phyloP scores from a whole-genome alignment of 352 stramenopile species.

The Globisporangium heterothallicum region DNA sequence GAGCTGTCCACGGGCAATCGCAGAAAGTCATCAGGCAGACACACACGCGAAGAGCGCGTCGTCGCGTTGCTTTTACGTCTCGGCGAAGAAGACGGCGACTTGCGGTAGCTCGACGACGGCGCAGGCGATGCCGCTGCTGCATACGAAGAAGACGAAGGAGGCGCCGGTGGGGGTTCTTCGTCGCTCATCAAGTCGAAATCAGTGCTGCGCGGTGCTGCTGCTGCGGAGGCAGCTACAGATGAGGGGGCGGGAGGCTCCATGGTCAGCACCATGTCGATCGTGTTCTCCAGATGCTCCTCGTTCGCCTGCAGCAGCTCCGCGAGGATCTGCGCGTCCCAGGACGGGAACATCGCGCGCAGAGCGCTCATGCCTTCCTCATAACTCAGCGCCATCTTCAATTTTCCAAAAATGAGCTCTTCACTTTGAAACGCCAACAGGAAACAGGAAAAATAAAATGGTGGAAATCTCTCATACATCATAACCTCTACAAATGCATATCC shows the following conservation, averaged over 20 bases:
- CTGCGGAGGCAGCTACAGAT: neutral
- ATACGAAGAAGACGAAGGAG: neutral
- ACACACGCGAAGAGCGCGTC: constrained; percentile 20
- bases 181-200: neutral
- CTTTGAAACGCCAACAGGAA: too few relatives aligned
- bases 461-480: constrained; percentile 1
- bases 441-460: too few relatives aligned
- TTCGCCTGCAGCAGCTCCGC: constrained; percentile 63
- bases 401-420: neutral
- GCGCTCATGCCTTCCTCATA: constrained; percentile 55
- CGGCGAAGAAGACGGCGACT: constrained; percentile 9
- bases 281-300: constrained; percentile 61
- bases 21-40: constrained; percentile 70
- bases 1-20: constrained; percentile 32
- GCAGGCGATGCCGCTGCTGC: constrained; percentile 3
- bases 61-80: constrained; percentile 11
- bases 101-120: constrained; percentile 3
- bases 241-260: constrained; percentile 46
- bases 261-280: constrained; percentile 61
- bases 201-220: constrained; percentile 7
- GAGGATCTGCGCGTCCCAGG: constrained; percentile 58
- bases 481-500: neutral
- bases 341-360: constrained; percentile 71
- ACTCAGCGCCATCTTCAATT: constrained; percentile 44
- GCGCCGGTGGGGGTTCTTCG: constrained; percentile 1